Evolutionary conservation across 1,139 yeast genomes (phyloP), one percentile per base, ranked within the genome.

Genomic region (Sugiyamaella grinbergsii): DNA sequence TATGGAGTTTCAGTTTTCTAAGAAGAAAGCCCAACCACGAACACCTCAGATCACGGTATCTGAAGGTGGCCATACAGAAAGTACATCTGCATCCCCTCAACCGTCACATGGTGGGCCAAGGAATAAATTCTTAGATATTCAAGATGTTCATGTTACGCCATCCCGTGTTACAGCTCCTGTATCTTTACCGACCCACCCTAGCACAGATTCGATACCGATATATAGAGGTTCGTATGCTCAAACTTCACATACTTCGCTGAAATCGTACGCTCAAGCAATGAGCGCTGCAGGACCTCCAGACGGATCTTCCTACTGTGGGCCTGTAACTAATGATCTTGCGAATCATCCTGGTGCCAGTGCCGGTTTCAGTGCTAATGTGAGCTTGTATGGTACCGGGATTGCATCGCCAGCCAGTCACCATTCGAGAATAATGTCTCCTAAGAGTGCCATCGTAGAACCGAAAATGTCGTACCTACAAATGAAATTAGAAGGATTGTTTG

Each of bases 221-320:
- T 58, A 59, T 40, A 47, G 56, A 31, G 62, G 62, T 5, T 59
- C 62, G 2, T 59, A 59, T 45, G 52, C 51, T 13, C 50, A 54
- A 16, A 42, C 43, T 7, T 50, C 53, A 24, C 46, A 50, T 37
- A 29, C 43, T 16, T 50, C 54, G 15, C 26, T 43, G 16, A 43
- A 43, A 16, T 43, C 47, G 18, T 34, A 34, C 38, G 50, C 42
- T 28, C 29, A 42, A n/a, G 39, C 39, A 16, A 8, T 22, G 38
- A 23, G 22, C n/a, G 18, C 7, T 11, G 18, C 39, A 8, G 13
- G 20, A 8, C 5, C 19, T 22, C 46, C 46, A 4, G 46, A 20
- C 18, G 38, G 46, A 5, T 4, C 11, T 18, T 10, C 28, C n/a
- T 28, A 36, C n/a, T n/a, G n/a, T n/a, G n/a, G n/a, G n/a, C n/a